Base-by-base conservation (phyloP, 805 yeast species). In the Nakazawaea wyomingensis region DNA sequence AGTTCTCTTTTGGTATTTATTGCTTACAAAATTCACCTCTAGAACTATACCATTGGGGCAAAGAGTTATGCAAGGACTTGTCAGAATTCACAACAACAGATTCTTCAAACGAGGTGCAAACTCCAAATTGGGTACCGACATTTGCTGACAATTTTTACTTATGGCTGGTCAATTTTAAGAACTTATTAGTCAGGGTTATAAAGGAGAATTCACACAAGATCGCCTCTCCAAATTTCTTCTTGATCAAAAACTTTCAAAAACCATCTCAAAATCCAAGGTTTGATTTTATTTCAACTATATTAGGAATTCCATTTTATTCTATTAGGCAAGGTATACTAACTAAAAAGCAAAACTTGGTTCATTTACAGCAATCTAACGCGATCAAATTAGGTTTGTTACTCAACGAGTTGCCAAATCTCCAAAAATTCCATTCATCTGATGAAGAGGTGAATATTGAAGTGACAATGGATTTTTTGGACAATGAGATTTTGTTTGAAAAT, bases 1-100 rank as follows among this genome's bases (percentile, higher is more conserved):
- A 54, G 2, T 48, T 54, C 16, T 60, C 65, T 22, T 45, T 61
- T 14, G 38, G 55, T 2, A 16, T 71, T 1, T 72, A 72, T 45
- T 50, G 69, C 1, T 17, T 72, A 7, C 81, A 72, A 52, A 62
- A 60, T 0, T 47, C 62, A 6, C 73, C 72, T 5, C 16, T 33
- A 2, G 57, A 61, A n/a, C 7, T 52, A 0, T 38, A 30, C 16
- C 20, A 40, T 1, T 38, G 60, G 7, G n/a, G 48, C 1, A 28
- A 45, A 3, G 45, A 44, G 3, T 51, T 64, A 10, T 41, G 52
- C 26, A 37, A 49, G 0, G 72, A 66, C 14, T 47, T 61, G n/a
- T 41, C 39, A 5, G 41, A 49, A 41, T 41, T 40, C 47, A 45
- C 51, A 22, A 49, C 34, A 41, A 46, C 34, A 21, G 56, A 27